Conservation (phyloP, 441 rosid species). For the Raphanus hybrid region DNA sequence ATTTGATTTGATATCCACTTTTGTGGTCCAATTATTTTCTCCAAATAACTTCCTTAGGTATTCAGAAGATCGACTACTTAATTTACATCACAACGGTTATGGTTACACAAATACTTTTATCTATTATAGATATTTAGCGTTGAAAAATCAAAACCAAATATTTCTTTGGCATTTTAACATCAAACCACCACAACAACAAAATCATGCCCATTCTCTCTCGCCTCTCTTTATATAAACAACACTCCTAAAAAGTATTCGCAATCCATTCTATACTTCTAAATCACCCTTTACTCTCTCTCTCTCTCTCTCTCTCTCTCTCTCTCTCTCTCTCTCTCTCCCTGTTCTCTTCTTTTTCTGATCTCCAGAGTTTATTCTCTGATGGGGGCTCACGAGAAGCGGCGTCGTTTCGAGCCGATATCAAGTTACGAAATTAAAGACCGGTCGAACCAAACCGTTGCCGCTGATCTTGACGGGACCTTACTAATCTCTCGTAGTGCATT, state of each 20-base stretch:
- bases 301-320: too few relatives aligned
- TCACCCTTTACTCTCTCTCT: neutral
- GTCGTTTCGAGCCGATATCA: constrained; percentile 55
- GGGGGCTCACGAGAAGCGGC: constrained; percentile 53
- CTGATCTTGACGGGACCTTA: constrained; percentile 87
- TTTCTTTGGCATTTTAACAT: constrained; percentile 36
- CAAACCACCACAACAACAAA: constrained; percentile 47
- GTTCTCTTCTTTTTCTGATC: neutral
- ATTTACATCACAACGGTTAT: constrained; percentile 30
- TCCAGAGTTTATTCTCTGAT: constrained; percentile 32
- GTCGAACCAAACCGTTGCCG: constrained; percentile 73
- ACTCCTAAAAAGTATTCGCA: constrained; percentile 24
- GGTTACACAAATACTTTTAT: constrained; percentile 22
- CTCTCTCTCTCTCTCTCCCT: constrained; percentile 1
- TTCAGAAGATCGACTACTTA: constrained; percentile 31
- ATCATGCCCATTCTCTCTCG: constrained; percentile 43
- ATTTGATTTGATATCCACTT: constrained; percentile 28
- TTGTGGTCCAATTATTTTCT: constrained; percentile 12
- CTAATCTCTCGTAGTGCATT: constrained; percentile 79
- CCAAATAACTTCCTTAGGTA: constrained; percentile 29
- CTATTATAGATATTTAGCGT: constrained; percentile 22
- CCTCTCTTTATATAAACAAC: constrained; percentile 42
- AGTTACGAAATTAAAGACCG: constrained; percentile 62
- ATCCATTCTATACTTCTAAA: constrained; percentile 33
- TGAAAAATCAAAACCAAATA: constrained; percentile 22